Conservation (phyloP, 495 filamentous ascomycete species). For the Monascus purpureus region DNA sequence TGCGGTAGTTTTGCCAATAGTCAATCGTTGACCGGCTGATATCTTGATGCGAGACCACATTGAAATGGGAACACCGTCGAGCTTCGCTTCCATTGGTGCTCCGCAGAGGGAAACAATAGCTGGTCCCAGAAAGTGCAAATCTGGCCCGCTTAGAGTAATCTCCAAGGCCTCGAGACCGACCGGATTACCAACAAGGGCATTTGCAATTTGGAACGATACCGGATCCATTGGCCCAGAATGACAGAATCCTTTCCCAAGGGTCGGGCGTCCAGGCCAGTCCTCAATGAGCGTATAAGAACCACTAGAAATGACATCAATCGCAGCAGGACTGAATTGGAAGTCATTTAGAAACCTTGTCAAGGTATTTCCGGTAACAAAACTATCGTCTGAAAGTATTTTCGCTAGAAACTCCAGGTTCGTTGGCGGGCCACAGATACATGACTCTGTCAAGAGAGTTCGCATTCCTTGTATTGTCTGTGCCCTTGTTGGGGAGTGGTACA, state of each 20-base stretch:
- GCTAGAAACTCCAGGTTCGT: constrained; percentile 44
- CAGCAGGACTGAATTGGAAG: constrained; percentile 35
- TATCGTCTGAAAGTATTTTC: constrained; percentile 24
- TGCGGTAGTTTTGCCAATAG: constrained; percentile 36
- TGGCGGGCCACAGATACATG: constrained; percentile 37
- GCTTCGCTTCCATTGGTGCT: constrained; percentile 29
- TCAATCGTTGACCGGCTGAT: constrained; percentile 36
- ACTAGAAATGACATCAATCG: constrained; percentile 41
- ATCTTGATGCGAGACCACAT: constrained; percentile 42
- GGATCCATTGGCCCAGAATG: constrained; percentile 43
- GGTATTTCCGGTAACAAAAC: constrained; percentile 34
- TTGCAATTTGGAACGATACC: constrained; percentile 38
- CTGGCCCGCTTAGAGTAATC: constrained; percentile 44
- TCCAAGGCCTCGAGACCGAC: constrained; percentile 39
- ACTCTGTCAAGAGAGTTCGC: constrained; percentile 21
- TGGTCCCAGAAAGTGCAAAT: constrained; percentile 36
- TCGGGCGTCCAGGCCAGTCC: constrained; percentile 43
- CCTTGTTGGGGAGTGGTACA: constrained; percentile 33
- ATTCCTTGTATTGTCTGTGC: constrained; percentile 30
- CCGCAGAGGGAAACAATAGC: constrained; percentile 40
- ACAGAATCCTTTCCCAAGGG: constrained; percentile 35
- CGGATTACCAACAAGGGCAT: constrained; percentile 43
- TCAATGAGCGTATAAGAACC: constrained; percentile 46
- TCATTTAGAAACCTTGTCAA: constrained; percentile 37
- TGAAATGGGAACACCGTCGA: constrained; percentile 30